Percentiles rank a stretch among this genome's conserved stretches.
phyloP scores from a whole-genome alignment of 345 rosid genomes.

The Eucalyptus lansdowneana region DNA sequence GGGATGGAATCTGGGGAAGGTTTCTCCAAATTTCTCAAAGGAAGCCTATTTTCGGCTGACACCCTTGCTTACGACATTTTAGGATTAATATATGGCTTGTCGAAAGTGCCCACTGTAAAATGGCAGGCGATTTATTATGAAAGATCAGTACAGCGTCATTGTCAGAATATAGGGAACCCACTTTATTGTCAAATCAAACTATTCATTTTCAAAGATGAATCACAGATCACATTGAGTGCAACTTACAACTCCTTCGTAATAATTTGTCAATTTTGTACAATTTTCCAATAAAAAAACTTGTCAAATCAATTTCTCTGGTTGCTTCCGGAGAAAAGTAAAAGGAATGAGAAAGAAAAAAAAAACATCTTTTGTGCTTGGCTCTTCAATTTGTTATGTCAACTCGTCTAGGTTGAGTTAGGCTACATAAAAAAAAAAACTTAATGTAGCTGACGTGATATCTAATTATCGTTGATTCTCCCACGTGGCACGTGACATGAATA shows the following conservation, averaged over 20 bases:
- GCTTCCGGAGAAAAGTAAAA: background rate
- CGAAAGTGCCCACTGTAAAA: background rate
- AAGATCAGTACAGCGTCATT: background rate
- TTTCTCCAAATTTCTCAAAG: background rate
- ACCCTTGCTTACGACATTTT: background rate
- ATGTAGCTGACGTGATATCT: background rate
- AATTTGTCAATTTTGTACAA: background rate
- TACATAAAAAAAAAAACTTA: too few relatives aligned
- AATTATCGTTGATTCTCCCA: background rate
- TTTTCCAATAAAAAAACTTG: background rate
- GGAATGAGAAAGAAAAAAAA: background rate
- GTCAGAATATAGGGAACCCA: background rate
- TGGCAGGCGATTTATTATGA: background rate
- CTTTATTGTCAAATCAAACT: background rate
- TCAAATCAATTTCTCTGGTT: background rate
- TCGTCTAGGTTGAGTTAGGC: too few relatives aligned
- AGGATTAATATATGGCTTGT: background rate
- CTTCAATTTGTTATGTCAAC: too few relatives aligned
- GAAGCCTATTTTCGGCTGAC: background rate
- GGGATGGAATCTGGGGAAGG: background rate
- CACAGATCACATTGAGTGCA: background rate
- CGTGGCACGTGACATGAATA: accelerated
- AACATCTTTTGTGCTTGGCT: too few relatives aligned
- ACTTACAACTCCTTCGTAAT: background rate
- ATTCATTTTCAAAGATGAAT: background rate